Evolutionary conservation across 495 filamentous ascomycete genomes (phyloP), one percentile per base, ranked within the genome.

Genomic region (Rusavskia elegans): DNA sequence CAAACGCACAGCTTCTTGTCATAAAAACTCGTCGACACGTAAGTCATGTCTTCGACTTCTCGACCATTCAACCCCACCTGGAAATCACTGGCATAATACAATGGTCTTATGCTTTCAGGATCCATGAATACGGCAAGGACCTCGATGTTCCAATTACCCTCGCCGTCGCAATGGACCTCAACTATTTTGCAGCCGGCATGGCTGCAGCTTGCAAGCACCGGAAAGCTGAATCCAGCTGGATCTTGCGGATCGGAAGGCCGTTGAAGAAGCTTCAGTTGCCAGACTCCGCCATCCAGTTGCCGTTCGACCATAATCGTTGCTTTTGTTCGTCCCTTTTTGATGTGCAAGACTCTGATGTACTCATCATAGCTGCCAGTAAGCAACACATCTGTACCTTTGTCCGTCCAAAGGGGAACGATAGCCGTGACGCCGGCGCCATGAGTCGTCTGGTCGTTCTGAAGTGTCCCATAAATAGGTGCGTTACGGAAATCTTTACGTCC

Each of bases 321-420:
- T 20, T 67, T 59, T 27, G 49, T 50, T 25, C 60, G 53, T 32
- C 60, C n/a, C n/a, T n/a, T 55, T 27, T 55, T 51, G 17, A 75
- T 58, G 27, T 82, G 67, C 48, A 77, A 84, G 21, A 94, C 68
- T 35, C 92, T 75, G 37, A 96, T 67, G 61, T 72, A 67, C 56
- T 98, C 93, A 56, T 98, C 92, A 63, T 97, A 98, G 60, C 87
- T 90, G 11, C 92, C 92, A 3, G 89, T 97, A 30, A 95, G 59
- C 8, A 95, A 55, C 7, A 88, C 56, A 19, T 73, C 72, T 17
- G 61, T 66, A 19, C 66, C 66, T 0, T 68, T 65, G 19, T 63
- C 66, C 0, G 59, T 36, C 25, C 57, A 49, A 4, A 64, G 46
- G 0, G 87, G 83, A 30, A 96, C 62, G 52, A 98, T 90, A 1